phyloP scores from a whole-genome alignment of 495 filamentous ascomycete species.

The Penicillium macrosclerotiorum region DNA sequence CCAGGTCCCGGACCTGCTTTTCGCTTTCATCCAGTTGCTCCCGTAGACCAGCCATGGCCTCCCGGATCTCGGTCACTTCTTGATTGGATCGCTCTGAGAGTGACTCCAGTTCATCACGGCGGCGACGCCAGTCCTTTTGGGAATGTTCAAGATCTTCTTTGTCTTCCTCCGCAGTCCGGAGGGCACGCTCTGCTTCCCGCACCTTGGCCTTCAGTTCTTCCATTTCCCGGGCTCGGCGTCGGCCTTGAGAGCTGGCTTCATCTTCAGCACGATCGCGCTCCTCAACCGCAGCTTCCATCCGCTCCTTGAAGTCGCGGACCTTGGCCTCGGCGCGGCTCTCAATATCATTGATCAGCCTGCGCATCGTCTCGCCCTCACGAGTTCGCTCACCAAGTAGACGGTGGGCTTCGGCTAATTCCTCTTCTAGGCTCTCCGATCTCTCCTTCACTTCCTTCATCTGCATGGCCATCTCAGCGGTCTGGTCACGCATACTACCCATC shows the following conservation, averaged over 20 bases:
- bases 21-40: conserved; percentile 84
- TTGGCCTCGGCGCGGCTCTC: conserved; percentile 77
- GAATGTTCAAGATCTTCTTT: conserved; percentile 66
- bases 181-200: conserved; percentile 74
- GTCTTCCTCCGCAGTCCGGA: conserved; percentile 67
- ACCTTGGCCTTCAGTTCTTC: conserved; percentile 80
- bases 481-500: conserved; percentile 88
- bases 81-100: conserved; percentile 61
- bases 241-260: conserved; percentile 73
- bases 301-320: conserved; percentile 82
- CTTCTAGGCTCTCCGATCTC: conserved; percentile 83
- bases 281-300: conserved; percentile 83
- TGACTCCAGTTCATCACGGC: conserved; percentile 71
- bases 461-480: conserved; percentile 81
- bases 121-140: conserved; percentile 69
- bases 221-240: conserved; percentile 74
- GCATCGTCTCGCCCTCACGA: conserved; percentile 95
- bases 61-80: conserved; percentile 71
- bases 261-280: conserved; percentile 93
- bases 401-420: conserved; percentile 87
- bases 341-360: conserved; percentile 80
- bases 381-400: conserved; percentile 85
- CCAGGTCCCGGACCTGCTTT: conserved; percentile 72
- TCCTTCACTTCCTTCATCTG: conserved; percentile 88
- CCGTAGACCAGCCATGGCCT: conserved; percentile 75